These are phyloP conservation scores for Trypanosoma grayi DNA, from an alignment of 208 protist genomes.

Conservation along the genomic window DNA sequence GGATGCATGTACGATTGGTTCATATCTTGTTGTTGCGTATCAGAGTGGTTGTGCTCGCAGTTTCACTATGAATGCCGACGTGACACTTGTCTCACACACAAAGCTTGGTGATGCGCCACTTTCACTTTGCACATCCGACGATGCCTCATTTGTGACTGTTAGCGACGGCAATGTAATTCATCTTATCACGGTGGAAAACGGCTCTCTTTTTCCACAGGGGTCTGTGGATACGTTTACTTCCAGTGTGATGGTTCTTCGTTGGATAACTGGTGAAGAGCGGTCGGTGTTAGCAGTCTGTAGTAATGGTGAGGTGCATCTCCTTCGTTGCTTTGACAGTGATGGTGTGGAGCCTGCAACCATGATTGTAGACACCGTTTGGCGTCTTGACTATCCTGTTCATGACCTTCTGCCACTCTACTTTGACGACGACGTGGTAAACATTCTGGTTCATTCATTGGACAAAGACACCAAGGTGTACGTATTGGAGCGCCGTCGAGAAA, in stretches of 20 bases:
- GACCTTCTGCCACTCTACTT: conserved; percentile 49
- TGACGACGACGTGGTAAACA: conserved; percentile 51
- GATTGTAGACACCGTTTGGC: conserved; percentile 62
- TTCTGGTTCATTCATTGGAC: conserved; percentile 75
- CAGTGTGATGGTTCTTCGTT: conserved; percentile 23
- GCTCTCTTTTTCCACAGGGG: neutral
- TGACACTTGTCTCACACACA: conserved; percentile 14
- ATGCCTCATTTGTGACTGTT: conserved; percentile 11
- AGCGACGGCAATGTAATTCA: conserved; percentile 20
- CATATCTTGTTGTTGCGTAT: conserved; percentile 16
- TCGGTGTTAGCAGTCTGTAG: conserved; percentile 45
- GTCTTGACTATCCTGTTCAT: conserved; percentile 73
- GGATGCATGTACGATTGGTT: conserved; percentile 19
- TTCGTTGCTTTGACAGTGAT: conserved; percentile 30
- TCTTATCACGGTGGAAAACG: conserved; percentile 11
- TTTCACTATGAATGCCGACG: conserved; percentile 2
- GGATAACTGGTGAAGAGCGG: conserved; percentile 25
- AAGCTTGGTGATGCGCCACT: conserved; percentile 13
- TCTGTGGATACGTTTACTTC: conserved; percentile 16
- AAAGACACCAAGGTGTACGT: conserved; percentile 85
- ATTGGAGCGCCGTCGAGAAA: conserved; percentile 59
- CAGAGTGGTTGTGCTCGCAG: conserved; percentile 20
- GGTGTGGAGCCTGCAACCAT: conserved; percentile 22
- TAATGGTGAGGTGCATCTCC: conserved; percentile 65
- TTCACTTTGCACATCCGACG: conserved; percentile 14